Evolutionary conservation across 257 asterid species (phyloP), one percentile per base, ranked within the genome.

Genomic region (Nicotiana tomentosiformis): DNA sequence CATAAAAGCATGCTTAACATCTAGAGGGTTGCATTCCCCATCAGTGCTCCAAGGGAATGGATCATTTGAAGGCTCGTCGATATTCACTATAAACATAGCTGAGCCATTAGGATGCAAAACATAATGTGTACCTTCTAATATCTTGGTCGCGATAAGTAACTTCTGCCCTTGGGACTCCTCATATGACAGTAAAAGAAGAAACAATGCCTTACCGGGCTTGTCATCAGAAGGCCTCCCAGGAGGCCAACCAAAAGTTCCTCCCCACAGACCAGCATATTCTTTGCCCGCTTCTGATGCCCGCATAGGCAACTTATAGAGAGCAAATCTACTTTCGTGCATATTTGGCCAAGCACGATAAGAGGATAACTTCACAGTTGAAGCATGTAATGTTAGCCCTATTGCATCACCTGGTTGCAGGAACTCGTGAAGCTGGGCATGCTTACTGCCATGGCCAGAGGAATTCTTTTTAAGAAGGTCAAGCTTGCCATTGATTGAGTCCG

Each of bases 241-340:
- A 57, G 98, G 98, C 98, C 97, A 93, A 82, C 98, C 97, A 74
- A 93, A 94, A 46, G 94, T 92, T 46, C 97, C 98, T 68, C 97
- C 98, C 97, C 97, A 94, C 62, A 94, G 66, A 85, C 98, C 98
- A 55, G 95, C 89, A 86, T 85, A 92, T 66, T 94, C 95, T 29
- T 88, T 91, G 46, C 88, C 90, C 8, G 81, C 86, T 78, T 78
- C 80, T 62, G 97, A 93, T 35, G 89, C 82, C 83, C 86, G 84
- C 62, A 92, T 55, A 33, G 94, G 96, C 90, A 94, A 83, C 91
- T 94, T 94, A 83, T 93, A 92, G 79, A 94, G 96, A 77, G 97
- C 97, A 85, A 85, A 94, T 55, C 93, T 90, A 82, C 92, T 94
- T 49, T 93, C 97, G 12, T 92, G 97, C 98, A 94, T 94, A 84